Percentiles rank a stretch among this genome's conserved stretches.
These are phyloP conservation scores for Colletotrichum sp. DNA, from an alignment of 2,329 filamentous ascomycete species.

Conservation along the genomic window DNA sequence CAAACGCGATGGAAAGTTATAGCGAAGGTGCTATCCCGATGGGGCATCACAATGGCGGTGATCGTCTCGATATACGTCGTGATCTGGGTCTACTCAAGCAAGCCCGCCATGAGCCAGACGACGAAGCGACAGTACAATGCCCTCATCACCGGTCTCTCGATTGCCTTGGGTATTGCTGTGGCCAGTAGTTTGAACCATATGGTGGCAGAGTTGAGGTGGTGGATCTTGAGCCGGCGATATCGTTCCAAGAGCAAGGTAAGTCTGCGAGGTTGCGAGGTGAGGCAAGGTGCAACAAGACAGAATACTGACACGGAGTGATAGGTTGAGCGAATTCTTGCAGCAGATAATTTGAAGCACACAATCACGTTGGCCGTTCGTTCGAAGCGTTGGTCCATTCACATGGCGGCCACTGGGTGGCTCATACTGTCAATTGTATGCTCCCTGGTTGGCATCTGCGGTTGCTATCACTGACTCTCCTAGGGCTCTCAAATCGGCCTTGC, in stretches of 20 bases:
- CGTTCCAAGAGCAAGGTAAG: slow-evolving; percentile 44
- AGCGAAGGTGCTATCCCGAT: slow-evolving; percentile 17
- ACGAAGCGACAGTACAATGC: slow-evolving; percentile 47
- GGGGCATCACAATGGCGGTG: slow-evolving; percentile 32
- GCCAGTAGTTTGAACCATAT: slow-evolving; percentile 47
- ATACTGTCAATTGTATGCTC: slow-evolving; percentile 33
- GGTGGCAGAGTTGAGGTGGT: slow-evolving; percentile 50
- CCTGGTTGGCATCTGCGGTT: accelerated
- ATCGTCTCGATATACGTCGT: slow-evolving; percentile 31
- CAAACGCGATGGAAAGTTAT: not conserved
- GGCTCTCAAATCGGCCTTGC: slow-evolving; percentile 47
- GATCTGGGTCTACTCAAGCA: slow-evolving; percentile 30
- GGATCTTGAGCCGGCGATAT: slow-evolving; percentile 41
- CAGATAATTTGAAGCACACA: slow-evolving; percentile 34
- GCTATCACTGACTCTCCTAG: slow-evolving; percentile 25
- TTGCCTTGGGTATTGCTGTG: slow-evolving; percentile 45
- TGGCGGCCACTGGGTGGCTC: slow-evolving; percentile 32
- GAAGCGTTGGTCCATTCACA: slow-evolving; percentile 28
- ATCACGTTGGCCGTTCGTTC: slow-evolving; percentile 31
- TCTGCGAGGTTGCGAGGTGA: not conserved
- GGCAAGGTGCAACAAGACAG: not conserved
- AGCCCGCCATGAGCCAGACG: slow-evolving; percentile 31
- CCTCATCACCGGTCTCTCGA: slow-evolving; percentile 47
- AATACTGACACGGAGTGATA: not conserved
- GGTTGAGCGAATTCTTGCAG: slow-evolving; percentile 33